phyloP scores from a whole-genome alignment of 169 alveolate species.

The Sarcocystis neurona region DNA sequence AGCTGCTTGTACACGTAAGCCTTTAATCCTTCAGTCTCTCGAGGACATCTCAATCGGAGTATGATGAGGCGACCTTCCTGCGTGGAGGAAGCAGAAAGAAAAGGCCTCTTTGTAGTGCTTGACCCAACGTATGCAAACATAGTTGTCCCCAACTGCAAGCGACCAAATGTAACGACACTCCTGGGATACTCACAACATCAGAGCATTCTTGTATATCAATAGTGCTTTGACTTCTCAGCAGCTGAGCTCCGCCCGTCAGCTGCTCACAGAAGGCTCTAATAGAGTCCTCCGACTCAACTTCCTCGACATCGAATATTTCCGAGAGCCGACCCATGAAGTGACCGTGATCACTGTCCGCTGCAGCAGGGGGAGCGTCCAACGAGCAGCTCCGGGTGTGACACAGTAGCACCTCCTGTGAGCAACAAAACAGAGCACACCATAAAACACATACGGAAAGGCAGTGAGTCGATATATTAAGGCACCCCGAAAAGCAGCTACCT shows the following conservation, averaged over 20 bases:
- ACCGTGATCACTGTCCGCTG: background rate
- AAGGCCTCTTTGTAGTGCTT: background rate
- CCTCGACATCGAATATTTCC: background rate
- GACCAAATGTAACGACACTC: too few relatives aligned
- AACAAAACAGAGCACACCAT: too few relatives aligned
- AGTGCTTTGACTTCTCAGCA: slow-evolving; percentile 19
- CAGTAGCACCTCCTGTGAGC: slow-evolving; percentile 13
- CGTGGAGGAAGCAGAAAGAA: background rate
- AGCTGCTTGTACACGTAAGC: background rate
- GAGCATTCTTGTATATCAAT: background rate
- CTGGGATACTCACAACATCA: background rate
- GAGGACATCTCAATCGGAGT: background rate
- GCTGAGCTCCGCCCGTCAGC: background rate
- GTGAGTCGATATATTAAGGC: too few relatives aligned
- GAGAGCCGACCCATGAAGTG: background rate
- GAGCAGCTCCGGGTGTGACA: background rate
- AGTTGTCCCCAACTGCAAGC: background rate
- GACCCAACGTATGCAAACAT: background rate
- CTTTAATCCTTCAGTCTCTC: background rate
- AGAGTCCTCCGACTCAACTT: background rate
- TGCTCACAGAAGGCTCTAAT: background rate
- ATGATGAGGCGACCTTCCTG: slow-evolving; percentile 23
- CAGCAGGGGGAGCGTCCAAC: too few relatives aligned
- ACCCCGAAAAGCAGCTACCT: background rate
- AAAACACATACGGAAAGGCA: too few relatives aligned